A percentile compares a stretch with the other conserved stretches of the same genome.
Conservation (phyloP, 192 early-diverging fungal genomes). For the Entomortierella parvispora region DNA sequence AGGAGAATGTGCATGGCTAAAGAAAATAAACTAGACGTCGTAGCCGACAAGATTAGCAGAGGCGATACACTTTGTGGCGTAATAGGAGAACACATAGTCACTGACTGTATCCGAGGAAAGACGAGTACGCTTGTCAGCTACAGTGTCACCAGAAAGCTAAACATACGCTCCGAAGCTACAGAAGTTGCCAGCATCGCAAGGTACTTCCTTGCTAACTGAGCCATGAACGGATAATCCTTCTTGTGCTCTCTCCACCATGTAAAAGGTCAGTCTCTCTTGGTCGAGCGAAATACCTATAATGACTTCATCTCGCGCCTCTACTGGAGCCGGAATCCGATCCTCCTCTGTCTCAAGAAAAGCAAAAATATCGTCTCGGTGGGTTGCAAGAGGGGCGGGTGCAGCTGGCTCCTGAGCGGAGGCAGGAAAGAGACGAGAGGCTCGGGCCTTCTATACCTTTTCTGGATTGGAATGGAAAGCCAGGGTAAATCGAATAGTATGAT, state of each 20-base stretch:
- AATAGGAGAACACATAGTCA: slow-evolving; percentile 18
- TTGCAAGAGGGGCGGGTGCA: not conserved
- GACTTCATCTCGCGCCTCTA: no score
- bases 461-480: no score
- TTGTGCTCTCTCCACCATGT: slow-evolving; percentile 22
- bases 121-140: slow-evolving; percentile 17
- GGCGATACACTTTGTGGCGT: slow-evolving; percentile 8
- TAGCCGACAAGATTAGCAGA: not conserved
- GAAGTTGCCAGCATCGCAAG: slow-evolving; percentile 16
- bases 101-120: slow-evolving; percentile 10
- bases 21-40: not conserved
- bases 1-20: no score
- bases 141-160: slow-evolving; percentile 7
- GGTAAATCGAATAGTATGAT: no score
- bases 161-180: slow-evolving; percentile 23
- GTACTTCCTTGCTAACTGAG: slow-evolving; percentile 23
- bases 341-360: not conserved
- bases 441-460: no score
- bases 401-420: no score
- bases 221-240: slow-evolving; percentile 1
- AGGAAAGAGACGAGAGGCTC: no score
- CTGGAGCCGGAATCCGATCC: not conserved
- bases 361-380: not conserved
- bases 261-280: not conserved
- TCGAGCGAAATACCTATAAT: not conserved